Evolutionary conservation across 208 protist species (phyloP).

Genomic region (Entamoeba histolytica): DNA sequence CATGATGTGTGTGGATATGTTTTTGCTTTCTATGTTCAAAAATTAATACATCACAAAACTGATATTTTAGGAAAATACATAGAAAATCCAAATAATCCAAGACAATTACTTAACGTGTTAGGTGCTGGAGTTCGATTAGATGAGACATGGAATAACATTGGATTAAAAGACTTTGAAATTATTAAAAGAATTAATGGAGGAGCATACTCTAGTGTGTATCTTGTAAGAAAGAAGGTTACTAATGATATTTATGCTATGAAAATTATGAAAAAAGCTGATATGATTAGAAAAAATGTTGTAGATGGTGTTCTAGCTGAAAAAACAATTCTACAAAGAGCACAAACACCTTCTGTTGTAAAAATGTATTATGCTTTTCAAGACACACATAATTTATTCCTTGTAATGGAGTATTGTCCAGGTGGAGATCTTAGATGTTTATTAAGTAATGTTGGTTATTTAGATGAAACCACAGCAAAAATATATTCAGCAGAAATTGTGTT

Average conservation of each 20-base stretch:
- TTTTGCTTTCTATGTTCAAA: neutral
- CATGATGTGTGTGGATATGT: neutral
- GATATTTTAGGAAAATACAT: neutral
- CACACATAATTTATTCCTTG: constrained; percentile 33
- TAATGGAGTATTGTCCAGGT: constrained; percentile 48
- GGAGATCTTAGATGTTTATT: constrained; percentile 44
- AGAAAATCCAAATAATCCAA: neutral
- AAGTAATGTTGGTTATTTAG: constrained; percentile 12
- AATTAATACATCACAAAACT: neutral
- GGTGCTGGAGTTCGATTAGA: neutral
- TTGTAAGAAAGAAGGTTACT: neutral
- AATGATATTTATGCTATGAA: constrained; percentile 36
- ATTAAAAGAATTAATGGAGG: neutral
- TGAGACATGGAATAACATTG: neutral
- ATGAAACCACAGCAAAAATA: neutral
- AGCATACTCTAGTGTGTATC: constrained; percentile 4
- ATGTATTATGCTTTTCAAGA: constrained; percentile 35
- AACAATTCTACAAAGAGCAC: constrained; percentile 18
- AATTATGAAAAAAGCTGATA: constrained; percentile 36
- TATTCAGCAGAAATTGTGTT: constrained; percentile 35
- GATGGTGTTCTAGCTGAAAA: constrained; percentile 33
- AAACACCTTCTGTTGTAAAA: constrained; percentile 37
- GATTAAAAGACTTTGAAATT: constrained; percentile 6
- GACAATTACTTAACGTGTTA: neutral
- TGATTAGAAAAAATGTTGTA: constrained; percentile 32